Percentiles rank a stretch among this genome's conserved stretches.
phyloP scores from a whole-genome alignment of 2,329 filamentous ascomycete genomes.

The Chaetoscypha palmicola region DNA sequence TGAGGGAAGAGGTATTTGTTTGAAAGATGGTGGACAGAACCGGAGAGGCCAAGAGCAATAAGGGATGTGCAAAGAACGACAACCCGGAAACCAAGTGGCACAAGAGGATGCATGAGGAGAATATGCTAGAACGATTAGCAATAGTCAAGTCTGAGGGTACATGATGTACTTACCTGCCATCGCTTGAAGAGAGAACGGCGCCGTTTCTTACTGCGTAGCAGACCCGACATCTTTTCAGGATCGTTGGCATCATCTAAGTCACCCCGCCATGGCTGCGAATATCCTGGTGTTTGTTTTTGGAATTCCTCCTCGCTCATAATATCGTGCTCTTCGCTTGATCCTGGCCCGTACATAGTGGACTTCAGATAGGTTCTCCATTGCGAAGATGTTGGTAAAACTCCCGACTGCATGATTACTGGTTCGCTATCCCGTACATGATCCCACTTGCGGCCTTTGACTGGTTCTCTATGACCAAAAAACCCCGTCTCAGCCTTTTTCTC shows the following conservation, averaged over 20 bases:
- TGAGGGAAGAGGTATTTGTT: constrained; percentile 41
- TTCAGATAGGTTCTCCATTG: constrained; percentile 29
- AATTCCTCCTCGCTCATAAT: constrained; percentile 27
- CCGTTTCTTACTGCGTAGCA: constrained; percentile 27
- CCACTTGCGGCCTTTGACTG: constrained; percentile 31
- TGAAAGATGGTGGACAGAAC: constrained; percentile 58
- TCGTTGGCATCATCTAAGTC: constrained; percentile 25
- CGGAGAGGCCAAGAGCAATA: constrained; percentile 71
- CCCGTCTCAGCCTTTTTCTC: constrained; percentile 25
- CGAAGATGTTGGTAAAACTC: constrained; percentile 17
- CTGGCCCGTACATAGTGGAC: constrained; percentile 28
- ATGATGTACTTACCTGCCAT: constrained; percentile 22
- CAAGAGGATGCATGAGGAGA: constrained; percentile 49
- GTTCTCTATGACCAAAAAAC: constrained; percentile 29
- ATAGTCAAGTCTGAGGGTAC: neutral
- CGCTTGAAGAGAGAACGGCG: constrained; percentile 22
- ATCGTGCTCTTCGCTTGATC: constrained; percentile 21
- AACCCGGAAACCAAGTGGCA: constrained; percentile 76
- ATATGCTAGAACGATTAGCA: constrained; percentile 21
- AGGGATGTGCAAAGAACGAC: constrained; percentile 78
- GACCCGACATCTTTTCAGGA: constrained; percentile 23
- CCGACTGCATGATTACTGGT: constrained; percentile 29
- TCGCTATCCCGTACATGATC: constrained; percentile 30
- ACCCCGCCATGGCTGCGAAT: constrained; percentile 31
- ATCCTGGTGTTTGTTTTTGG: constrained; percentile 28